Base-by-base conservation (phyloP, 2,329 filamentous ascomycete genomes). In the Diaporthe citriasiana region DNA sequence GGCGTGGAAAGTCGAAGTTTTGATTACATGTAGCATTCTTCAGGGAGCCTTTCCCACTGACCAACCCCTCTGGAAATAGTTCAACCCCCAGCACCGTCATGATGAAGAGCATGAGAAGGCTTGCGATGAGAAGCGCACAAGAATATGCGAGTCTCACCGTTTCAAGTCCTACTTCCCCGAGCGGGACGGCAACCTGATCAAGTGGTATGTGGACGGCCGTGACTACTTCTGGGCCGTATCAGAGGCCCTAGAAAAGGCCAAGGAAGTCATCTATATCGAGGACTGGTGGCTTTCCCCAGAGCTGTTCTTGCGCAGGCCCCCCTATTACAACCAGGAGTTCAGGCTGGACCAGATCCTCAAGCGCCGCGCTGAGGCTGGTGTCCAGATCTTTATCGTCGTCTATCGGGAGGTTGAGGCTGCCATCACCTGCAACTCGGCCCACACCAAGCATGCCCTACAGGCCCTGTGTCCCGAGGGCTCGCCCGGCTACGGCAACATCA, bases 241-340 rank as follows among this genome's bases (percentile, higher is more conserved):
- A 0, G 91, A 93, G 45, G 96, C 95, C 0, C 87, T 98, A n/a
- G 95, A 98, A 76, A 89, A 92, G 74, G 97, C 97, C 50, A 93
- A 93, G 80, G 96, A 98, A 84, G 93, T 93, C 59, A 98, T 99
- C 78, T 99, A 98, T 83, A 97, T 99, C 77, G 93, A 89, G 74
- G 97, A 98, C 80, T 99, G 96, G 97, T 98, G 97, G 97, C 86
- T 98, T 19, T 97, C 94, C 4, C 97, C 94, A 0, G 94, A 97
- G 83, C 84, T 97, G 76, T 97, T 96, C 83, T 83, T 99, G 76
- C 91, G 97, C 50, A 89, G 97, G 27, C 95, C 97, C 1, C 94
- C 97, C 0, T 93, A 93, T 77, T 89, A 89, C 80, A 93, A 95
- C 77, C 94, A 97, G 81, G 90, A 98, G 83, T 98, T 93, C 90